Evolutionary conservation across 768 basidiomycete genomes (phyloP).

Genomic region (Boletus tomentosulus): DNA sequence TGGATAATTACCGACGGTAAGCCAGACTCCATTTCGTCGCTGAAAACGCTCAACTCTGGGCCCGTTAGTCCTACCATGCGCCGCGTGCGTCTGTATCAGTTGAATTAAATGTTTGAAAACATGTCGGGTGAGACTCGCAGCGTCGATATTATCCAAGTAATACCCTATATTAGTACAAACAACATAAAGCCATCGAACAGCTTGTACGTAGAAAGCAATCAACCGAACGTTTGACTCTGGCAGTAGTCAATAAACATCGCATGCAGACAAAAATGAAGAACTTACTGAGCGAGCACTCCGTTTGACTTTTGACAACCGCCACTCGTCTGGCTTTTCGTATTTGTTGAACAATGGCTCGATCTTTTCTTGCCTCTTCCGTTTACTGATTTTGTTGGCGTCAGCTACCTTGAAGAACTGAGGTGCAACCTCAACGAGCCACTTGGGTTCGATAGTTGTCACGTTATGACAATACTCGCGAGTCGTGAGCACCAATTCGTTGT

Average conservation of each 20-base stretch:
- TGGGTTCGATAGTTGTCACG: slow-evolving; percentile 94
- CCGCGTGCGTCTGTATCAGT: neutral
- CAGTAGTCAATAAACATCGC: slow-evolving; percentile 10
- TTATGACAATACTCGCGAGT: slow-evolving; percentile 94
- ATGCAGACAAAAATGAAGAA: slow-evolving; percentile 19
- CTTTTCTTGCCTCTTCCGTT: slow-evolving; percentile 93
- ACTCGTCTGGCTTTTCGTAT: slow-evolving; percentile 92
- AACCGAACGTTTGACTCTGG: slow-evolving; percentile 91
- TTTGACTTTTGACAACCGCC: slow-evolving; percentile 91
- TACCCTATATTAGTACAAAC: slow-evolving; percentile 12
- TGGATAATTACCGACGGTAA: slow-evolving; percentile 41
- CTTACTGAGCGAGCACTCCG: slow-evolving; percentile 77
- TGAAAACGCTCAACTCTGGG: neutral
- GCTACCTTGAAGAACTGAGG: slow-evolving; percentile 99
- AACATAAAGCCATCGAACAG: neutral
- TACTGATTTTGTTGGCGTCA: slow-evolving; percentile 96
- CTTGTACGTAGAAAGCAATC: slow-evolving; percentile 12
- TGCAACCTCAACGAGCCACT: slow-evolving; percentile 97
- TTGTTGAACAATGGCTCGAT: slow-evolving; percentile 96
- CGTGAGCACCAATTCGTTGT: slow-evolving; percentile 94
- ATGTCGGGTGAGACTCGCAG: neutral
- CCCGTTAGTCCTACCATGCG: neutral
- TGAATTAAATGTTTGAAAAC: neutral
- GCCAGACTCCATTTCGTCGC: neutral
- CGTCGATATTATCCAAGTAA: slow-evolving; percentile 2